Conservation (phyloP, 2,329 filamentous ascomycete genomes). For the Alternaria arborescens region DNA sequence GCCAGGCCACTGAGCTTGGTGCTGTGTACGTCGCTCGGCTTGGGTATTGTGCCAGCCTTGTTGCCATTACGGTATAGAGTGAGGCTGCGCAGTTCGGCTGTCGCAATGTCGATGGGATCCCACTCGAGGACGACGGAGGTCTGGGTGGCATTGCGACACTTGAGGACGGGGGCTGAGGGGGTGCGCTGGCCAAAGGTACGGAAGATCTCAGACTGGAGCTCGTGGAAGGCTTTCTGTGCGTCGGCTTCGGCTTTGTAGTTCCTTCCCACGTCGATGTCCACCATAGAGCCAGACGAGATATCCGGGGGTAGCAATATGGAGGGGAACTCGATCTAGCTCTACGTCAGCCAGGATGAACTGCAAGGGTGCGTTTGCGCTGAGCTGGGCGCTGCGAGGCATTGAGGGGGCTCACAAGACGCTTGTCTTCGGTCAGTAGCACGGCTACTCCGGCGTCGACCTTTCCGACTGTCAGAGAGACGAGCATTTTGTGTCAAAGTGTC, state of each 20-base stretch:
- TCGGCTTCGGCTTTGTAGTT: slow-evolving; percentile 81
- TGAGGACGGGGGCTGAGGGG: slow-evolving; percentile 78
- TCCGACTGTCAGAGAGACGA: slow-evolving; percentile 97
- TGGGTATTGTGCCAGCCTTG: slow-evolving; percentile 94
- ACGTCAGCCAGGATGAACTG: slow-evolving; percentile 34
- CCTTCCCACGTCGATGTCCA: slow-evolving; percentile 94
- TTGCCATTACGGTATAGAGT: slow-evolving; percentile 94
- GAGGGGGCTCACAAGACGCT: slow-evolving; percentile 77
- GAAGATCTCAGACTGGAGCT: slow-evolving; percentile 89
- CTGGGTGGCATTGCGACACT: slow-evolving; percentile 96
- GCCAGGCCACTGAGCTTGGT: slow-evolving; percentile 97
- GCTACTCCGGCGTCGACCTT: slow-evolving; percentile 99
- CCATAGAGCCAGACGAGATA: slow-evolving; percentile 94
- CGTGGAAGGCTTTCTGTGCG: slow-evolving; percentile 77
- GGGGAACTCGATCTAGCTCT: slow-evolving; percentile 89
- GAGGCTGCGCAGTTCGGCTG: slow-evolving; percentile 87
- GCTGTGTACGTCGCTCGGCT: slow-evolving; percentile 84
- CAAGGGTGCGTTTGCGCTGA: slow-evolving; percentile 31
- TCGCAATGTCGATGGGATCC: slow-evolving; percentile 93
- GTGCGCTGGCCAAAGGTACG: slow-evolving; percentile 82
- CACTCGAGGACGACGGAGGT: slow-evolving; percentile 98
- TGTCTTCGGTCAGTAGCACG: slow-evolving; percentile 94
- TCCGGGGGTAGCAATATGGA: slow-evolving; percentile 95
- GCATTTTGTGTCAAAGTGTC: slow-evolving; percentile 66
- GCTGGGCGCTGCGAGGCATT: slow-evolving; percentile 24